Base-by-base conservation (phyloP, 345 rosid species). In the Populus euphratica region DNA sequence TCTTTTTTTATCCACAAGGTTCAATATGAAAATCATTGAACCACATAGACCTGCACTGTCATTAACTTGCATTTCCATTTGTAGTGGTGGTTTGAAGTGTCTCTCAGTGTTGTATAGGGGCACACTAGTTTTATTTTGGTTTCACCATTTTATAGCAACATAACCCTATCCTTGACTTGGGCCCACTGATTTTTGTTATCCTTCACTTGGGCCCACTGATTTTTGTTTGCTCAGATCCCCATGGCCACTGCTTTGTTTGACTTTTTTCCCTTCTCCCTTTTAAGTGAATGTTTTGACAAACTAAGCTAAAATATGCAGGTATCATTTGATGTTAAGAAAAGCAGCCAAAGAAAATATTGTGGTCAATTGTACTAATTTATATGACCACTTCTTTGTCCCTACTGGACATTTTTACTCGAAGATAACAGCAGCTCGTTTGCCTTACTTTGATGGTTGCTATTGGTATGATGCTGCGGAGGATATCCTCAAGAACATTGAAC, bases 391-490 rank as follows among this genome's bases (percentile, higher is more conserved):
- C 84, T 88, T 90, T 17, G 75, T 76, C 41, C 47, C 81, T 39
- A 78, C 73, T 47, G 80, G 81, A 6, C 81, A 76, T 70, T 68
- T 56, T 65, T 75, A 77, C 68, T 74, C 81, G 75, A 83, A 85
- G 72, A 77, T 81, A 43, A 81, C 88, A 41, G 88, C 88, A 74
- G 83, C 93, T 6, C 82, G 83, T 23, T 76, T 90, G 79, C 93
- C 93, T 35, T 88, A 88, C 80, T 85, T 88, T 78, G 93, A 90
- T 77, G 91, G 93, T 52, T 87, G 83, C 70, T 86, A 79, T 77
- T 90, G 91, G 91, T 82, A 86, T 65, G 25, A 25, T 73, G 80
- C 76, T 62, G 88, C 91, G 35, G 86, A 88, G 82, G 23, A 39
- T 72, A 13, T 82, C 73, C 59, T 84, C 62, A 81, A 79, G 39